Base-by-base conservation (phyloP, 2,329 filamentous ascomycete species). In the Aspergillus sp. region DNA sequence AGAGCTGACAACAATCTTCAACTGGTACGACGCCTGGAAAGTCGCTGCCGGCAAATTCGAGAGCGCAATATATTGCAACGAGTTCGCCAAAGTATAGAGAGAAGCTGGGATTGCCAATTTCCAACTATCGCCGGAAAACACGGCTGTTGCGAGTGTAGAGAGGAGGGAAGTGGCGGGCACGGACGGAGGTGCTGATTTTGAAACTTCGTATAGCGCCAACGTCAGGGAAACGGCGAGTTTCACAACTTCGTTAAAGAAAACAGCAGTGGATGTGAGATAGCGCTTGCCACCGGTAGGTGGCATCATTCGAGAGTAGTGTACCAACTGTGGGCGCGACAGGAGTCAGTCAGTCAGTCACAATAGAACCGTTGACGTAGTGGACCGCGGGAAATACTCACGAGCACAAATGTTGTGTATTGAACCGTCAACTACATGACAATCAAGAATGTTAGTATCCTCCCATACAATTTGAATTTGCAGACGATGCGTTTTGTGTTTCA, bases 251-350 rank as follows among this genome's bases (percentile, higher is more conserved):
- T 93, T 95, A 62, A 98, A 82, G 72, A 98, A 91, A 54, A 99
- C 91, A 44, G 93, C 93, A 9, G 95, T 98, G 42, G 93, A 97
- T 40, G 93, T 88, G 67, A 95, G 91, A 76, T 97, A 98, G 72
- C 93, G 88, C 70, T 93, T 90, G 64, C 91, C 90, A 71, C 88
- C 87, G 9, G 84, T 81, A 9, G 87, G 83, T n/a, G 92, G 89
- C 93, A 97, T 97, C 60, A 96, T 87, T 64, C 93, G 86, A 30
- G 93, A 96, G 75, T 98, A 96, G 78, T 97, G 93, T 83, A 96
- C 89, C 56, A 97, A 83, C 90, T 93, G 69, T 33, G 13, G 30
- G 24, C 13, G 41, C 46, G 12, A 59, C 20, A 27, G 15, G 37
- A 41, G 22, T 53, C 40, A 51, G 44, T n/a, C 19, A 33, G 24